Conservation (phyloP, 2,329 filamentous ascomycete genomes). For the Apiospora hydei region DNA sequence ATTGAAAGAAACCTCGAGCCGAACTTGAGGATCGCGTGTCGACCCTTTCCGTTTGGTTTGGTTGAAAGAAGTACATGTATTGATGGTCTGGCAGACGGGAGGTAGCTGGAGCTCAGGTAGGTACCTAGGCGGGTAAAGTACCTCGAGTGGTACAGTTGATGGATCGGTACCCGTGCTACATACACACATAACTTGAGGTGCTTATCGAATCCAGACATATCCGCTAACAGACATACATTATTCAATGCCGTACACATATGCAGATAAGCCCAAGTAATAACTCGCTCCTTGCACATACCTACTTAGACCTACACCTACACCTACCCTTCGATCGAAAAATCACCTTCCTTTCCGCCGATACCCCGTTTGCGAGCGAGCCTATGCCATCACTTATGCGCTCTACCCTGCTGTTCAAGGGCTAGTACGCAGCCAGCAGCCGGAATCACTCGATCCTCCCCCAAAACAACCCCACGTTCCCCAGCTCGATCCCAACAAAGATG, state of each 20-base stretch:
- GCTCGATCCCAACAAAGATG: constrained; percentile 6
- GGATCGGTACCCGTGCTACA: neutral
- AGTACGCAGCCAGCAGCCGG: neutral
- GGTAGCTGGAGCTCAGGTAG: neutral
- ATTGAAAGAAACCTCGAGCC: constrained; percentile 3
- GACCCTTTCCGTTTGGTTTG: neutral
- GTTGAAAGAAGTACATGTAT: neutral
- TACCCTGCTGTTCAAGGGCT: constrained; percentile 1
- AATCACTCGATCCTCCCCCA: neutral
- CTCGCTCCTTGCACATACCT: neutral
- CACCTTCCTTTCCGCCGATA: neutral
- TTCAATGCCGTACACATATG: neutral
- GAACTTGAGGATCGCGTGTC: constrained; percentile 6
- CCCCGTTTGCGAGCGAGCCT: neutral
- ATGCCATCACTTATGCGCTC: neutral
- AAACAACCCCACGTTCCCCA: neutral
- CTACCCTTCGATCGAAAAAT: neutral
- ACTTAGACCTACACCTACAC: neutral
- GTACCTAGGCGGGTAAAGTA: too few species aligned
- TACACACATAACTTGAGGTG: neutral
- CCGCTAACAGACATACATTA: too few species aligned
- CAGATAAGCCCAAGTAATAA: neutral
- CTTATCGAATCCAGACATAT: too few species aligned
- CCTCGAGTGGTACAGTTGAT: neutral
- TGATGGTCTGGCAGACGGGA: too few species aligned